A percentile compares a stretch with the other conserved stretches of the same genome.
Evolutionary conservation across 768 basidiomycete genomes (phyloP).

Genomic region (Lentinula detonsa): DNA sequence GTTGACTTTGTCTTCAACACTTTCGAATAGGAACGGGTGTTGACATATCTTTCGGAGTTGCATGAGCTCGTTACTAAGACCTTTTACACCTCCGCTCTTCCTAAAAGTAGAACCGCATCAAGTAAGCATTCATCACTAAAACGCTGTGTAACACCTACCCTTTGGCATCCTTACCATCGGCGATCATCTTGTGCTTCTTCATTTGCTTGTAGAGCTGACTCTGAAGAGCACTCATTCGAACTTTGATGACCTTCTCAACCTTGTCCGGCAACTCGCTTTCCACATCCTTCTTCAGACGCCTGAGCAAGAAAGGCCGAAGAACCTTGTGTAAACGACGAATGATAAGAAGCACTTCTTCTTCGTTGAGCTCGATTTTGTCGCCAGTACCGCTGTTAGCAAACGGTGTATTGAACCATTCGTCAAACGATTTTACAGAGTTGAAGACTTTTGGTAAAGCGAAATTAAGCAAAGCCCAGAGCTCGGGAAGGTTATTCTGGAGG

Average conservation of each 20-base stretch:
- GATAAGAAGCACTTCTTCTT: slow-evolving; percentile 98
- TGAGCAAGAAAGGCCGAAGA: slow-evolving; percentile 87
- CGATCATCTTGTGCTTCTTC: slow-evolving; percentile 98
- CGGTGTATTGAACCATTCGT: slow-evolving; percentile 99
- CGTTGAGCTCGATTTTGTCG: slow-evolving; percentile 98
- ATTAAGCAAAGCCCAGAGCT: slow-evolving; percentile 92
- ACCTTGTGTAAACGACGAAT: slow-evolving; percentile 97
- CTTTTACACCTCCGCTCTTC: slow-evolving; percentile 76
- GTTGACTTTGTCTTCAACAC: slow-evolving; percentile 92
- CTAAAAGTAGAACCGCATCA: slow-evolving; percentile 26
- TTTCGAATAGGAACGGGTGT: slow-evolving; percentile 94
- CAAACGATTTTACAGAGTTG: slow-evolving; percentile 98
- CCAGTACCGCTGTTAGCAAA: slow-evolving; percentile 97
- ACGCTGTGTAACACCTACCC: slow-evolving; percentile 44
- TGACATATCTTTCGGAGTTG: slow-evolving; percentile 98
- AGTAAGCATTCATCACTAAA: not conserved
- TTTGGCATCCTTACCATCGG: slow-evolving; percentile 68
- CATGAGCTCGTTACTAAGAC: slow-evolving; percentile 93
- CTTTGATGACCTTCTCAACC: slow-evolving; percentile 96
- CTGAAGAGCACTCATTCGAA: slow-evolving; percentile 91
- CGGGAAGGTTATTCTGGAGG: slow-evolving; percentile 94
- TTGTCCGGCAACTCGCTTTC: slow-evolving; percentile 95
- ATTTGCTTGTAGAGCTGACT: slow-evolving; percentile 93
- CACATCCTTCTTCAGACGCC: slow-evolving; percentile 93
- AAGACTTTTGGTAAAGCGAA: slow-evolving; percentile 94